A percentile compares a stretch with the other conserved stretches of the same genome.
These are phyloP conservation scores for Verticillium longisporum DNA, from an alignment of 2,329 filamentous ascomycete species.

Conservation along the genomic window DNA sequence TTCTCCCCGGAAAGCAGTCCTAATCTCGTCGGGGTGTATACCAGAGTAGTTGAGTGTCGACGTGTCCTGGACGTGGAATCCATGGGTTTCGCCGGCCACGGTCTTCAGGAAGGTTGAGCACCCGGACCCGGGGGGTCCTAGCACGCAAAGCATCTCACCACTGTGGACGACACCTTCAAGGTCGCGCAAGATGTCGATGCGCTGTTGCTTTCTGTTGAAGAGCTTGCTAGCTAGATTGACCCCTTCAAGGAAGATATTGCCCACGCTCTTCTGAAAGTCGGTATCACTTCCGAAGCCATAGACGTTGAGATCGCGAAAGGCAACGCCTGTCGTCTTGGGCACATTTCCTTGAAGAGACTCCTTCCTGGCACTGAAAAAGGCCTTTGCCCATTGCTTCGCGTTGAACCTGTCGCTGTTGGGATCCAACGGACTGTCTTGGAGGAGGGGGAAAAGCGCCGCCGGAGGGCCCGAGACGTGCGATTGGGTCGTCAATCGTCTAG, in stretches of 20 bases:
- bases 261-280: conserved; percentile 26
- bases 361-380: conserved; percentile 20
- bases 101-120: conserved; percentile 66
- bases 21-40: conserved; percentile 7
- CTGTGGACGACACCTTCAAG: conserved; percentile 45
- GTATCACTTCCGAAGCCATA: conserved; percentile 27
- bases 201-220: conserved; percentile 16
- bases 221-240: conserved; percentile 13
- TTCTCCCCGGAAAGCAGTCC: conserved; percentile 37
- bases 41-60: conserved; percentile 10
- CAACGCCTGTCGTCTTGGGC: conserved; percentile 26
- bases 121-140: conserved; percentile 49
- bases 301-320: conserved; percentile 29
- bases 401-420: conserved; percentile 32
- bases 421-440: conserved; percentile 22
- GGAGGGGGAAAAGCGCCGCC: conserved; percentile 18
- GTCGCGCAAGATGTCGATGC: conserved; percentile 42
- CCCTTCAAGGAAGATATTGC: conserved; percentile 18
- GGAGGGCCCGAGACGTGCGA: conserved; percentile 13
- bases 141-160: conserved; percentile 28
- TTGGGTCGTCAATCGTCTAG: conserved; percentile 19
- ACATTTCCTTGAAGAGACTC: conserved; percentile 17
- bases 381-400: conserved; percentile 35
- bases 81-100: conserved; percentile 56
- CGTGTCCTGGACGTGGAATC: conserved; percentile 32